These are phyloP conservation scores for Aspergillus sp. DNA, from an alignment of 2,329 filamentous ascomycete species.

Conservation along the genomic window DNA sequence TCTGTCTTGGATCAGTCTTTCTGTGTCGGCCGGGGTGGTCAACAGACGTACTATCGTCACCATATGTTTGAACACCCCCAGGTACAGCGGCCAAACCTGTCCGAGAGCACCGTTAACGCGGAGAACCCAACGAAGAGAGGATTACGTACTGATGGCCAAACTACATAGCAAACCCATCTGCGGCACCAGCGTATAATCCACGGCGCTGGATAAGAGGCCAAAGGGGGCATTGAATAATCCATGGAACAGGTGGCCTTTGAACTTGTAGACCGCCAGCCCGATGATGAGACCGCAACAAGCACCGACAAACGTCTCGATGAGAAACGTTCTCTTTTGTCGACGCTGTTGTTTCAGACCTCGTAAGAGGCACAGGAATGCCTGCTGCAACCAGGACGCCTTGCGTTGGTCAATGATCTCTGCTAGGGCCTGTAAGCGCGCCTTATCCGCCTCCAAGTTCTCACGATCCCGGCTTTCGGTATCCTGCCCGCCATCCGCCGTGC, in stretches of 20 bases:
- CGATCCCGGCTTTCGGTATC: neutral
- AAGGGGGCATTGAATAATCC: constrained; percentile 9
- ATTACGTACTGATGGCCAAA: neutral
- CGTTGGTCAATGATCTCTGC: too few relatives aligned
- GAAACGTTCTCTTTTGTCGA: neutral
- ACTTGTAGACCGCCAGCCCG: constrained; percentile 7
- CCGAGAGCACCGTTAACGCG: neutral
- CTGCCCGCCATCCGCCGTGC: neutral
- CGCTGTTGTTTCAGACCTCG: neutral
- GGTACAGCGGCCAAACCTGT: neutral
- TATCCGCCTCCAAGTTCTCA: neutral
- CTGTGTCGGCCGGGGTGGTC: neutral
- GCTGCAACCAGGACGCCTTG: neutral
- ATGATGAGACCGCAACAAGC: constrained; percentile 8
- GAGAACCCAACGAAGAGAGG: too few relatives aligned
- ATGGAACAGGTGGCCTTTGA: constrained; percentile 11
- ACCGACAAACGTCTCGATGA: neutral
- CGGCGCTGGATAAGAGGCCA: constrained; percentile 7
- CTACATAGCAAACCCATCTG: neutral
- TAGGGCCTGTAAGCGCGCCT: too few relatives aligned
- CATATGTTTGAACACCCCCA: neutral
- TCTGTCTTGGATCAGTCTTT: neutral
- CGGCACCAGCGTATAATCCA: neutral
- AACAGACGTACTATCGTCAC: neutral
- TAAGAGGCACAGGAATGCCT: neutral